Conservation (phyloP, 345 rosid species). For the Gossypium thurberi region DNA sequence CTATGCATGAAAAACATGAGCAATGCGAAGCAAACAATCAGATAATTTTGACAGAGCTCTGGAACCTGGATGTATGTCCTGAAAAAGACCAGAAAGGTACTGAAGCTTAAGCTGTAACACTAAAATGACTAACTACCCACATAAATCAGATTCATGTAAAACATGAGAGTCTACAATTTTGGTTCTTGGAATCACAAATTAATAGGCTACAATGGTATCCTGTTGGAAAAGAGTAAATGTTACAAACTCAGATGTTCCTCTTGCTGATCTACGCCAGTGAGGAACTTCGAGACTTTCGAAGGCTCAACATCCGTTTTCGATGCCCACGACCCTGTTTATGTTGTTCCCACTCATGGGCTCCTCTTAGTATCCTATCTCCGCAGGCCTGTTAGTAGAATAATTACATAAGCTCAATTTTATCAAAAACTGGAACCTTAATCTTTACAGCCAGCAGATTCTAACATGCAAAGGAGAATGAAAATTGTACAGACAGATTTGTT, state of each 20-base stretch:
- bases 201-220: neutral
- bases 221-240: neutral
- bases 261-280: conserved; percentile 16
- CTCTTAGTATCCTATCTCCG: conserved; percentile 79
- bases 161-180: neutral
- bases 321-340: conserved; percentile 77
- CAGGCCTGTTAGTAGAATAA: conserved; percentile 50
- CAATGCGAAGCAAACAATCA: no score
- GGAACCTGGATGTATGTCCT: neutral
- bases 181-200: neutral
- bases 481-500: neutral
- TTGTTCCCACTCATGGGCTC: conserved; percentile 92
- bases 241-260: conserved; percentile 4
- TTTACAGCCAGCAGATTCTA: neutral
- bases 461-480: neutral
- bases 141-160: neutral
- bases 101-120: neutral
- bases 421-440: neutral
- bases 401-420: neutral
- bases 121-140: neutral
- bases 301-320: conserved; percentile 52
- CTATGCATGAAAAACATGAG: no score
- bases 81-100: neutral
- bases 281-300: conserved; percentile 31
- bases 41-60: no score